Evolutionary conservation across 305 asterid genomes (phyloP).

Genomic region (Salvia sclarea): DNA sequence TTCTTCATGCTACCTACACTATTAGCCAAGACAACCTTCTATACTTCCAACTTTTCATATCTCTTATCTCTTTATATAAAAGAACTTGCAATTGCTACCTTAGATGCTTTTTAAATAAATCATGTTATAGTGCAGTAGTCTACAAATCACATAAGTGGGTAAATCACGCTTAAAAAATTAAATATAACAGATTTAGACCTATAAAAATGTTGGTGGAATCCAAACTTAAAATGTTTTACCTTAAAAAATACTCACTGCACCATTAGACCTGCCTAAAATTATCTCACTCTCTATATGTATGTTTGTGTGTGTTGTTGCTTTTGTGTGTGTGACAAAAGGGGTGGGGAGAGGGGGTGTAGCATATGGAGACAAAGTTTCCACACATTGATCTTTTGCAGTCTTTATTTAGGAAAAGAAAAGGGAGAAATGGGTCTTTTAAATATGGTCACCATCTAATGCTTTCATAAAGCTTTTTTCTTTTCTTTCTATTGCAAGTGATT

Average conservation of each 20-base stretch:
- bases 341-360: not conserved
- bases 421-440: slow-evolving; percentile 47
- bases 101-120: too few species aligned
- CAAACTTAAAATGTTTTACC: too few species aligned
- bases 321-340: slow-evolving; percentile 37
- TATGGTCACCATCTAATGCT: slow-evolving; percentile 53
- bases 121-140: too few species aligned
- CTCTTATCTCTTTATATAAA: too few species aligned
- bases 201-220: too few species aligned
- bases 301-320: slow-evolving; percentile 6
- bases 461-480: slow-evolving; percentile 43
- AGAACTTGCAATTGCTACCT: too few species aligned
- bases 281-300: too few species aligned
- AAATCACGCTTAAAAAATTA: too few species aligned
- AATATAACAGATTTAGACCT: too few species aligned
- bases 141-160: too few species aligned
- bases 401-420: slow-evolving; percentile 62
- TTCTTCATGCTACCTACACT: slow-evolving; percentile 35
- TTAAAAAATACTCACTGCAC: too few species aligned
- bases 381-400: slow-evolving; percentile 75
- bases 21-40: slow-evolving; percentile 50
- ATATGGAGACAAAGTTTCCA: slow-evolving; percentile 92
- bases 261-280: too few species aligned
- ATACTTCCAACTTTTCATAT: slow-evolving; percentile 4
- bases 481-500: slow-evolving; percentile 45